phyloP scores from a whole-genome alignment of 1,284 basidiomycete species.

The Fomitiporia mediterranea region DNA sequence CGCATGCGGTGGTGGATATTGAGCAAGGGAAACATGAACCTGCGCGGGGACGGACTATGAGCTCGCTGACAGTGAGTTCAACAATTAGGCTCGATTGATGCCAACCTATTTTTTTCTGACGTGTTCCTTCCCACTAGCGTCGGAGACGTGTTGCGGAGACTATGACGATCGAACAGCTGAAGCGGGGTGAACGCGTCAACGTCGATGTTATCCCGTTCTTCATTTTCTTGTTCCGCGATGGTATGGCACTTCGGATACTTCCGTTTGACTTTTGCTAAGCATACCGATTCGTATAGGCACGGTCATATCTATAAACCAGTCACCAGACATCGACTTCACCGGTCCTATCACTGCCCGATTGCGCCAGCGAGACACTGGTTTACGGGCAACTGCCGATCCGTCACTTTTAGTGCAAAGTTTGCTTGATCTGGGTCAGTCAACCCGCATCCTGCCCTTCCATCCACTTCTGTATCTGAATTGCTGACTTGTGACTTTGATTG shows the following conservation, averaged over 20 bases:
- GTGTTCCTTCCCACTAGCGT: background rate
- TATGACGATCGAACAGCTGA: conserved; percentile 44
- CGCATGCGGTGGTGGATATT: conserved; percentile 1
- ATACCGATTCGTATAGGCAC: conserved; percentile 45
- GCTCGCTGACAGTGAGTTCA: background rate
- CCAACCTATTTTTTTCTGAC: background rate
- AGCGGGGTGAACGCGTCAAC: conserved; percentile 54
- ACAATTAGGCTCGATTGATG: background rate
- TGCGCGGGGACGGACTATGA: background rate
- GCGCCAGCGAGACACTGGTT: conserved; percentile 49
- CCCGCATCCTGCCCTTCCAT: background rate
- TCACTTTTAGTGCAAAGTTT: conserved; percentile 58
- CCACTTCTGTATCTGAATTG: background rate
- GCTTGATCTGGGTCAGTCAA: conserved; percentile 55
- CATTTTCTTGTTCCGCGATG: conserved; percentile 61
- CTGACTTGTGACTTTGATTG: too few species aligned
- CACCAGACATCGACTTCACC: conserved; percentile 44
- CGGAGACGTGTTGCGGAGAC: conserved; percentile 29
- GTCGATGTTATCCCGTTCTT: conserved; percentile 57
- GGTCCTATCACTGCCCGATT: conserved; percentile 52
- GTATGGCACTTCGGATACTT: conserved; percentile 29
- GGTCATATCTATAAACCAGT: conserved; percentile 53
- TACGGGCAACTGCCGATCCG: conserved; percentile 56
- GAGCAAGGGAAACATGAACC: conserved; percentile 2
- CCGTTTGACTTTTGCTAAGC: background rate